Evolutionary conservation across 306 rosid species (phyloP), one percentile per base, ranked within the genome.

Genomic region (Gynostemma pentaphyllum): DNA sequence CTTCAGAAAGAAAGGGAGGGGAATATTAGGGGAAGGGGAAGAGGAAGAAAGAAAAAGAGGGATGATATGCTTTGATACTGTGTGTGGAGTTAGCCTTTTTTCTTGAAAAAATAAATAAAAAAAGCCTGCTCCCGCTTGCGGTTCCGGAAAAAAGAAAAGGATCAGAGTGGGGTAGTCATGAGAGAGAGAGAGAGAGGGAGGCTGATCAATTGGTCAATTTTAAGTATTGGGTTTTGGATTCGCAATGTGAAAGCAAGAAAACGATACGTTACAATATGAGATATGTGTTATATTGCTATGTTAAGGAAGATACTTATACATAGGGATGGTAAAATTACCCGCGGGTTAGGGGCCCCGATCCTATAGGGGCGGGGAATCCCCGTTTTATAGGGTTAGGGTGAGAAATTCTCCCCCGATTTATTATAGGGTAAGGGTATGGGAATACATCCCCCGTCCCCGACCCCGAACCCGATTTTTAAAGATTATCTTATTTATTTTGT

Each of bases 101-200:
- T 9, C 23, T 54, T 13, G 24, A 54, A 28, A 13, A 27, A 53
- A 53, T 16, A 52, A 18, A 13, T 3, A 37, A 37, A 37, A 37
- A 52, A 7, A 5, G 3, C 3, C 71, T 72, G 76, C 62, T 65
- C 71, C 52, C 34, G 40, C 54, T 70, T 67, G 62, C 47, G 22
- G 59, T 26, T 28, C 7, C 15, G 30, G n/a, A 9, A 30, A 32
- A 78, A 69, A 75, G 78, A 66, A 74, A 72, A 84, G 80, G 69
- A 80, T 57, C 18, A 19, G 19, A 37, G 65, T 59, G 47, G 65
- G 65, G 64, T 13, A 59, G 29, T 19, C 19, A 10, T 11, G 0
- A 9, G 27, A 44, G 21, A 59, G 65, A 26, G 59, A 36, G 44
- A 4, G 5, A 11, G 7, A 56, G 63, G 29, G 61, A 54, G 29